phyloP scores from a whole-genome alignment of 148 eudicot species.

The Polygonum aviculare region DNA sequence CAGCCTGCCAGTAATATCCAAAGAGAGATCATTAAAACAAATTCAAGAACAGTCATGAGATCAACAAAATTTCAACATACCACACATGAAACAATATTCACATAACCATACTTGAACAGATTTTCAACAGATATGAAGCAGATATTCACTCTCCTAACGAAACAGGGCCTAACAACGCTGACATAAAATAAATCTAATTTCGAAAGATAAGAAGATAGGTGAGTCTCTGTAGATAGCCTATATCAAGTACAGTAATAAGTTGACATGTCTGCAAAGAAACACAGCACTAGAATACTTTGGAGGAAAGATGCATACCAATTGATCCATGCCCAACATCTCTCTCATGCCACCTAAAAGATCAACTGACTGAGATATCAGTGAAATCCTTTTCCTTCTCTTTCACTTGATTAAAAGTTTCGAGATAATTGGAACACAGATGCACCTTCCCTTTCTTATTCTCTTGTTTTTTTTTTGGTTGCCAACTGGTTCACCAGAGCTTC shows the following conservation, averaged over 20 bases:
- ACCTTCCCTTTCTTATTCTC: constrained; percentile 60
- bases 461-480: too few relatives aligned
- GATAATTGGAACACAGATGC: constrained; percentile 78
- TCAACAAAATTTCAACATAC: background rate
- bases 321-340: constrained; percentile 57
- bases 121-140: background rate
- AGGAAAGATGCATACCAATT: constrained; percentile 54
- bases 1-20: constrained; percentile 37
- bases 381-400: constrained; percentile 71
- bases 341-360: constrained; percentile 78
- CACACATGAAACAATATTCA: background rate
- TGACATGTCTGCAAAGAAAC: background rate
- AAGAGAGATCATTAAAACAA: background rate
- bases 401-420: constrained; percentile 82
- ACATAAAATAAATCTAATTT: constrained; percentile 2
- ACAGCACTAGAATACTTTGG: constrained; percentile 2
- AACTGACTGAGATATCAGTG: constrained; percentile 63
- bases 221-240: background rate
- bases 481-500: too few relatives aligned
- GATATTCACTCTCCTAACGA: constrained; percentile 15
- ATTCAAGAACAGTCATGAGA: background rate
- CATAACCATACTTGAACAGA: background rate
- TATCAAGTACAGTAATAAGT: background rate
- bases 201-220: background rate
- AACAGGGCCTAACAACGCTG: constrained; percentile 86